These are phyloP conservation scores for Cercophora scortea DNA, from an alignment of 495 filamentous ascomycete species.

Conservation along the genomic window DNA sequence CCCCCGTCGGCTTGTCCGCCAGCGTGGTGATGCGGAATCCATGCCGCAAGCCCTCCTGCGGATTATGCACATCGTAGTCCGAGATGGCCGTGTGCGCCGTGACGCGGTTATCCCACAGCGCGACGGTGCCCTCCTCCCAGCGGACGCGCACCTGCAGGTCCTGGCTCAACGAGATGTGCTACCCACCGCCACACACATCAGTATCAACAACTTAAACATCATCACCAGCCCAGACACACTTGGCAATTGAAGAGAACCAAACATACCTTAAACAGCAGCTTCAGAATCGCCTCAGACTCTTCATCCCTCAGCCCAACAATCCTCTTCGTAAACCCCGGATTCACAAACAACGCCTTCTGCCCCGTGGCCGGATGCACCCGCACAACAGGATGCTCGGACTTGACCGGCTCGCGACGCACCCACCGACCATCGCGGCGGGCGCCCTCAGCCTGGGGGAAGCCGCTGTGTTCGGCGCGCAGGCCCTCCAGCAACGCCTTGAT, in stretches of 20 bases:
- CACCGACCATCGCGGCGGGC: constrained; percentile 50
- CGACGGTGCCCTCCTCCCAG: constrained; percentile 63
- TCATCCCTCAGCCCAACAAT: constrained; percentile 65
- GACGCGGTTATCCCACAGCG: constrained; percentile 70
- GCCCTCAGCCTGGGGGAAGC: constrained; percentile 61
- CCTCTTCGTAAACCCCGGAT: constrained; percentile 72
- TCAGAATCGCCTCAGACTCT: constrained; percentile 60
- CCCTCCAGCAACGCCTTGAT: constrained; percentile 68
- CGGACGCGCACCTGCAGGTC: constrained; percentile 65
- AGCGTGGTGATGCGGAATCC: constrained; percentile 41
- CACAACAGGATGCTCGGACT: constrained; percentile 62
- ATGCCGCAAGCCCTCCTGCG: constrained; percentile 38
- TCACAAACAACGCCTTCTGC: constrained; percentile 72
- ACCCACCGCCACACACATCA: background rate
- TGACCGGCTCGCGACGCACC: constrained; percentile 60
- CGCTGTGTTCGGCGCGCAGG: constrained; percentile 63
- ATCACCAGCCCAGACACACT: background rate
- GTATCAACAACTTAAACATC: too few relatives aligned
- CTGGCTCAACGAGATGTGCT: constrained; percentile 42
- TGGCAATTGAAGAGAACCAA: background rate
- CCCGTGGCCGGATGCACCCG: constrained; percentile 69
- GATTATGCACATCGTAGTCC: constrained; percentile 41
- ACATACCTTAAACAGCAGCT: constrained; percentile 43
- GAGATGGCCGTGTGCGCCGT: constrained; percentile 48
- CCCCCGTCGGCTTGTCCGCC: constrained; percentile 36